These are phyloP conservation scores for Aspergillus coremiiformis DNA, from an alignment of 495 filamentous ascomycete genomes.

Conservation along the genomic window DNA sequence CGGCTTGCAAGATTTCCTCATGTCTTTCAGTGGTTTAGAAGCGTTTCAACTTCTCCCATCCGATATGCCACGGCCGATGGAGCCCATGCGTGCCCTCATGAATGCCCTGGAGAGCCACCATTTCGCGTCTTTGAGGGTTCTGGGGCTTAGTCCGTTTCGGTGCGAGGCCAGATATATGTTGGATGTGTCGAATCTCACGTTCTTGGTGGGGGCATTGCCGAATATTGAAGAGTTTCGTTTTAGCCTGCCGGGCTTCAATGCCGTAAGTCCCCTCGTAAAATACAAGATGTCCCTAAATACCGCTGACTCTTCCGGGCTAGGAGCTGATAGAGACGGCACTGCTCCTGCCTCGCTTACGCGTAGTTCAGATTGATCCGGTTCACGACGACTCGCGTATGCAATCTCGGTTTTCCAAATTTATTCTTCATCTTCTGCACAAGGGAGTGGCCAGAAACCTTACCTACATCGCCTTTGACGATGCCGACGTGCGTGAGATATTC, in stretches of 20 bases:
- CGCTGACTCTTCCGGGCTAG: neutral
- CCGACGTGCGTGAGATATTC: neutral
- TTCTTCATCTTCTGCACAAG: neutral
- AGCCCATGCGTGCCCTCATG: neutral
- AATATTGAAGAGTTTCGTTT: neutral
- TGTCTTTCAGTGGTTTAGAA: neutral
- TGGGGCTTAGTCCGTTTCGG: neutral
- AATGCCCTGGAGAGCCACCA: neutral
- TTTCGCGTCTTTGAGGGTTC: neutral
- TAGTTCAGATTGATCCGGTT: neutral
- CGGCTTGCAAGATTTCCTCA: neutral
- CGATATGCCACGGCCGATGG: neutral
- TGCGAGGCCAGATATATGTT: neutral
- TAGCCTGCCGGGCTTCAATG: neutral
- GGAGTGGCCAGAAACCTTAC: neutral
- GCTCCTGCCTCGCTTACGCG: neutral
- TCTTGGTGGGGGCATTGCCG: neutral
- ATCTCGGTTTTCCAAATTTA: neutral
- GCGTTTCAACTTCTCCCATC: neutral
- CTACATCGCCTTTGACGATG: neutral
- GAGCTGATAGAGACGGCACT: neutral
- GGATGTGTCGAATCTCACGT: neutral
- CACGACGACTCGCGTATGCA: neutral
- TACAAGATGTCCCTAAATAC: neutral
- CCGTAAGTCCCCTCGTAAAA: neutral